Percentiles rank a stretch among this genome's conserved stretches.
Conservation (phyloP, 2,329 filamentous ascomycete genomes). For the Cladosporium sp. region DNA sequence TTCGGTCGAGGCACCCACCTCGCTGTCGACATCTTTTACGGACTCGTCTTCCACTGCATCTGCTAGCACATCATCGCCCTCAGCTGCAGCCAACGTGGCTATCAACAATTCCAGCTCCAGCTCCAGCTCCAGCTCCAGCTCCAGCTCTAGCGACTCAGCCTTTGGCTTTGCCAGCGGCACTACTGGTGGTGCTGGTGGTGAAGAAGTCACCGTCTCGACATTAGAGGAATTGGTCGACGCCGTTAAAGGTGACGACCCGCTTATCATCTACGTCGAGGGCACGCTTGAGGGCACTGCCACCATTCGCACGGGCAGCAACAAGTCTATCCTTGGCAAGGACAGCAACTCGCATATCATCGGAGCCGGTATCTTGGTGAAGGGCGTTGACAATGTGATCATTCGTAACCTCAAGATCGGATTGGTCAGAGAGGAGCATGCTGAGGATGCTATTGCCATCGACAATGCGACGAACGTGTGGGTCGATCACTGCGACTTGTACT, state of each 20-base stretch:
- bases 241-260: conserved; percentile 35
- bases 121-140: no score
- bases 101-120: not conserved
- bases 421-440: conserved; percentile 46
- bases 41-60: not conserved
- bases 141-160: not conserved
- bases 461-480: conserved; percentile 60
- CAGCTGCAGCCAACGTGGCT: not conserved
- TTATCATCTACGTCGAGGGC: conserved; percentile 53
- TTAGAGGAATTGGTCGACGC: conserved; percentile 46
- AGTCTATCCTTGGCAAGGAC: conserved; percentile 55
- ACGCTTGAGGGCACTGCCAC: conserved; percentile 46
- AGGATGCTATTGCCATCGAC: conserved; percentile 57
- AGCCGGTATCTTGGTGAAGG: conserved; percentile 52
- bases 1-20: not conserved
- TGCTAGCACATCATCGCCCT: not conserved
- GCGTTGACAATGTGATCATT: conserved; percentile 57
- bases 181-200: conserved; percentile 50
- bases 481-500: conserved; percentile 67
- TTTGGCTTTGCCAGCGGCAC: conserved; percentile 39
- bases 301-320: conserved; percentile 53
- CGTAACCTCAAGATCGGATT: conserved; percentile 58
- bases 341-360: conserved; percentile 46
- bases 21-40: not conserved
- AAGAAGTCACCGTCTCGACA: conserved; percentile 50